A percentile compares a stretch with the other conserved stretches of the same genome.
These are phyloP conservation scores for Aspergillus pseudoglaucus DNA, from an alignment of 2,329 filamentous ascomycete species.

Conservation along the genomic window DNA sequence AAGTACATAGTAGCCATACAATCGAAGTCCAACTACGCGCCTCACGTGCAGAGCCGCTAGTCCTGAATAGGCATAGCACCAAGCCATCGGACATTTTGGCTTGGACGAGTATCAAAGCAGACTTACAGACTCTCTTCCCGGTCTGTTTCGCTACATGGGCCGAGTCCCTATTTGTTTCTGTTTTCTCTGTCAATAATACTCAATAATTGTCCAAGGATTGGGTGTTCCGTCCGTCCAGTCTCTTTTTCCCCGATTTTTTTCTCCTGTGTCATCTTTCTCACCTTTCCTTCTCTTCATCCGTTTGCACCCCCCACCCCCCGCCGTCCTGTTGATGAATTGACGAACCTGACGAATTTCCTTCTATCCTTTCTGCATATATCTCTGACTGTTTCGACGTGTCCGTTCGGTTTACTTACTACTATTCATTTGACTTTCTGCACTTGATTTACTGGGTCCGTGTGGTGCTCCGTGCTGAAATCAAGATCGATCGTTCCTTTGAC, in stretches of 20 bases:
- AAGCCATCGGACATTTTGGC: neutral
- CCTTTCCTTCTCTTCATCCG: conserved; percentile 9
- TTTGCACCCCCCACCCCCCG: conserved; percentile 9
- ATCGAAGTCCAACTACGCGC: neutral
- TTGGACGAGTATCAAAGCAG: neutral
- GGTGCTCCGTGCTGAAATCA: conserved; percentile 4
- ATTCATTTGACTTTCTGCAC: conserved; percentile 1
- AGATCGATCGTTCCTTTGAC: conserved; percentile 9
- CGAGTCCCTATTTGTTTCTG: neutral
- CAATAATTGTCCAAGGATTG: neutral
- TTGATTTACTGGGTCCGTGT: neutral
- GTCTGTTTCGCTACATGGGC: neutral
- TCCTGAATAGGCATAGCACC: neutral
- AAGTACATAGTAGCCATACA: neutral
- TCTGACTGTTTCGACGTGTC: conserved; percentile 7
- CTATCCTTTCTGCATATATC: conserved; percentile 23
- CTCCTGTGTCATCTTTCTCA: conserved; percentile 7
- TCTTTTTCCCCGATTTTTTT: conserved; percentile 3
- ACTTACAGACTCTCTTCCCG: neutral
- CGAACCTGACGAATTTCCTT: conserved; percentile 35
- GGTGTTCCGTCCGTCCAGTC: neutral
- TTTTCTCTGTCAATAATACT: neutral
- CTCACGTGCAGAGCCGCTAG: conserved; percentile 1
- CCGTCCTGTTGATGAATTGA: conserved; percentile 32
- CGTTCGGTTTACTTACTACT: conserved; percentile 8